Evolutionary conservation across 257 asterid genomes (phyloP).

Genomic region (Ilex asprella): DNA sequence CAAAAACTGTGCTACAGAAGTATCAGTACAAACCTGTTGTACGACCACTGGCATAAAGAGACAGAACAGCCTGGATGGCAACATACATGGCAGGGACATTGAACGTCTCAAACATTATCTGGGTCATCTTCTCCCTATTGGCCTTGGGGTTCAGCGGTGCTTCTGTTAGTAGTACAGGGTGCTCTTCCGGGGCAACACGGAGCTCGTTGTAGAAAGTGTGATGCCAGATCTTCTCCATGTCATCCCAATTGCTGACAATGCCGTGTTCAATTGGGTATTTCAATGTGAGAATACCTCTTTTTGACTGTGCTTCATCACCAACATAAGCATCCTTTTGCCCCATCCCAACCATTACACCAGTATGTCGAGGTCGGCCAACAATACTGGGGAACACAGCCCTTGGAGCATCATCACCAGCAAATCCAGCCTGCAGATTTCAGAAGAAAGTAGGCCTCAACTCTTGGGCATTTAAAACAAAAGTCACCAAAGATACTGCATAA

Average conservation of each 20-base stretch:
- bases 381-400: not conserved
- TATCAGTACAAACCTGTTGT: no score
- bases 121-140: no score
- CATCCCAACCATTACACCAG: no score
- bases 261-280: not conserved
- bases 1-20: not conserved
- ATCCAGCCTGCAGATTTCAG: not conserved
- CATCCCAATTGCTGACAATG: not conserved
- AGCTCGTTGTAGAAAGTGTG: not conserved
- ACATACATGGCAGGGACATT: no score
- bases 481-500: no score
- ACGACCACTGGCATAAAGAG: not conserved
- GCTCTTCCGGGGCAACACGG: not conserved
- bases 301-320: no score
- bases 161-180: not conserved
- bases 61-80: not conserved
- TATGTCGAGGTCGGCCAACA: not conserved
- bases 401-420: slow-evolving; percentile 1
- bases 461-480: no score
- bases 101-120: no score
- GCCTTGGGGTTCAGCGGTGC: not conserved
- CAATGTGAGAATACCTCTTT: no score
- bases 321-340: no score
- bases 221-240: not conserved
- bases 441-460: no score